A percentile compares a stretch with the other conserved stretches of the same genome.
Evolutionary conservation across 768 basidiomycete genomes (phyloP).

Genomic region (Podaxis mareebaensis): DNA sequence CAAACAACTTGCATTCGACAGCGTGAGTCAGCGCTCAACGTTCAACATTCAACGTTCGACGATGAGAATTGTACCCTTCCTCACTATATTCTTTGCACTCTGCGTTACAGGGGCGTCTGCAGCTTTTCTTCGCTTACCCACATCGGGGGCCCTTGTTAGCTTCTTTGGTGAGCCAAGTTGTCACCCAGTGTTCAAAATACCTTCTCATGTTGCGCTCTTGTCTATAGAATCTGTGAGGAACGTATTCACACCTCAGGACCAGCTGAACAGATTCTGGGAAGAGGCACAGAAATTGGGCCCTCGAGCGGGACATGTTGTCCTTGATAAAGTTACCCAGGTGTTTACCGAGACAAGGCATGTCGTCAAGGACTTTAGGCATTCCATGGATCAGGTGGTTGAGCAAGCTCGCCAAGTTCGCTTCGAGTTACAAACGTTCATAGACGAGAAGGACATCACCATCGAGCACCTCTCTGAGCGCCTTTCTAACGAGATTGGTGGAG

Average conservation of each 20-base stretch:
- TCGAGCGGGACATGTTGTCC: not conserved
- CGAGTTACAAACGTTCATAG: not conserved
- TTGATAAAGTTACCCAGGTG: not conserved
- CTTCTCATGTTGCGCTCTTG: not conserved
- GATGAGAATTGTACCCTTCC: not conserved
- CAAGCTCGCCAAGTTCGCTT: constrained; percentile 1
- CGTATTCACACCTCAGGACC: not conserved
- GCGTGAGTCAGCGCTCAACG: not conserved
- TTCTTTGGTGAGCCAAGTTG: not conserved
- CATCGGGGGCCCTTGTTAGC: no score
- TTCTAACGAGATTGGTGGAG: not conserved
- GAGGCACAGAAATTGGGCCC: not conserved
- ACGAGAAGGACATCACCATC: not conserved
- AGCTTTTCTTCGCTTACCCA: not conserved
- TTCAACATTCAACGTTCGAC: not conserved
- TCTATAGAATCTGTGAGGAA: not conserved
- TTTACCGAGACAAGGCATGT: not conserved
- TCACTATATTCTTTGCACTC: not conserved
- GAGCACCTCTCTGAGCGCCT: not conserved
- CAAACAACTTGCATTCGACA: no score
- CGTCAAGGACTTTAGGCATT: not conserved
- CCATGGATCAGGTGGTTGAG: not conserved
- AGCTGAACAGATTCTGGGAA: constrained; percentile 1
- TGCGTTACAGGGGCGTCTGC: not conserved
- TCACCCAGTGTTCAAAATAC: not conserved